phyloP scores from a whole-genome alignment of 1,139 yeast genomes.

The Kodamaea arcana region DNA sequence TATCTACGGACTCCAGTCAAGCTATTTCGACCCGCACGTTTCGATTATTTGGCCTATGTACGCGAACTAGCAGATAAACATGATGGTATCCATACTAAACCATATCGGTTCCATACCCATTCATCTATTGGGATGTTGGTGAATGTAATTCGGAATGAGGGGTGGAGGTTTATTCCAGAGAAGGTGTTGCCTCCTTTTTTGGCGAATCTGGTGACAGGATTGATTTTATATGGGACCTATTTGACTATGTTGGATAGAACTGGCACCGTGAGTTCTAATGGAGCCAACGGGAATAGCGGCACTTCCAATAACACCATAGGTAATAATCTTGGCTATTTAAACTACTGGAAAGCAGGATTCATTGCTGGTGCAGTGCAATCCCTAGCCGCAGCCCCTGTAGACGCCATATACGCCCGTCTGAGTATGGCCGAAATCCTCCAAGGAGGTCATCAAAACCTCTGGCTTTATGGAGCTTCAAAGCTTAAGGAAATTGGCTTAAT shows the following conservation, averaged over 20 bases:
- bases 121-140: conserved; percentile 71
- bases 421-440: conserved; percentile 67
- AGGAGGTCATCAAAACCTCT: conserved; percentile 66
- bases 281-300: conserved; percentile 4
- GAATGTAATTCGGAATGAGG: conserved; percentile 68
- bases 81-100: conserved; percentile 49
- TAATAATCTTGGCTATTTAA: conserved; percentile 19
- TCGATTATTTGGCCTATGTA: conserved; percentile 74
- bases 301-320: conserved; percentile 5
- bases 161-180: conserved; percentile 85
- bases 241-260: conserved; percentile 44
- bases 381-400: conserved; percentile 90
- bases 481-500: conserved; percentile 68
- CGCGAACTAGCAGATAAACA: conserved; percentile 48
- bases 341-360: conserved; percentile 77
- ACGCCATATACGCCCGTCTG: conserved; percentile 83
- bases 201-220: conserved; percentile 84
- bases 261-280: conserved; percentile 1
- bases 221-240: conserved; percentile 79
- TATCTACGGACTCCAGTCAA: conserved; percentile 83
- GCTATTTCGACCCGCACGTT: conserved; percentile 83
- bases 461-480: conserved; percentile 72
- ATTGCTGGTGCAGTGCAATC: conserved; percentile 85
- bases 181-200: conserved; percentile 80
- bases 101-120: conserved; percentile 69